Percentiles rank a stretch among this genome's conserved stretches.
Conservation (phyloP, 768 basidiomycete species). For the Pisolithus albus region DNA sequence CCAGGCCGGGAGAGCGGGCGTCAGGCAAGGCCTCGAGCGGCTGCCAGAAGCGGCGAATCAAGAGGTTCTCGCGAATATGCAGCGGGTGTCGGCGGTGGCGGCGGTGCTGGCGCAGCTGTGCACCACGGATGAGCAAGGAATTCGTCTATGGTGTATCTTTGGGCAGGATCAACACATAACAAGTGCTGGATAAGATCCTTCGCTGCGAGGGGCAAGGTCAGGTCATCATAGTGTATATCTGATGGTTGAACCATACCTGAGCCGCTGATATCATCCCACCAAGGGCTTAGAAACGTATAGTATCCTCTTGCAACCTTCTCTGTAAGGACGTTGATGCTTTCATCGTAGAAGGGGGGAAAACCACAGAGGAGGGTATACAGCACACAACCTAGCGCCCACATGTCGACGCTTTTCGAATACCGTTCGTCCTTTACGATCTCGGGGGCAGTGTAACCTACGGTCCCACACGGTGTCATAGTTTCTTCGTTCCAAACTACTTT, state of each 20-base stretch:
- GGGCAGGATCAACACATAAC: slow-evolving; percentile 90
- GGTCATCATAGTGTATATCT: slow-evolving; percentile 1
- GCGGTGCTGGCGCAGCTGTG: slow-evolving; percentile 56
- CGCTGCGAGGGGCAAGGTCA: slow-evolving; percentile 40
- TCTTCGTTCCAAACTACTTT: slow-evolving; percentile 99
- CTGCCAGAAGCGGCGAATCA: slow-evolving; percentile 87
- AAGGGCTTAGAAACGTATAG: slow-evolving; percentile 97
- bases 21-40: slow-evolving; percentile 72
- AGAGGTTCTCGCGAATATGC: slow-evolving; percentile 41
- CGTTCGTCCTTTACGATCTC: slow-evolving; percentile 99
- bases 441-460: slow-evolving; percentile 97
- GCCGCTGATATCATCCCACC: slow-evolving; percentile 95
- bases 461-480: slow-evolving; percentile 99
- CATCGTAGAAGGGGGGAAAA: slow-evolving; percentile 98
- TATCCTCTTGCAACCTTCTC: slow-evolving; percentile 97
- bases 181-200: slow-evolving; percentile 95
- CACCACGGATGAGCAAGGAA: slow-evolving; percentile 98
- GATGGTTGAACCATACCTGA: slow-evolving; percentile 46
- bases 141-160: slow-evolving; percentile 96
- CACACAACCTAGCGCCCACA: slow-evolving; percentile 99
- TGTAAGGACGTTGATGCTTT: slow-evolving; percentile 95
- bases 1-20: slow-evolving; percentile 86
- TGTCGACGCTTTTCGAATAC: slow-evolving; percentile 94
- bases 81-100: slow-evolving; percentile 60
- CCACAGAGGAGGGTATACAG: slow-evolving; percentile 96